phyloP scores from a whole-genome alignment of 108 stramenopile genomes.

The Skeletonema tropicum region DNA sequence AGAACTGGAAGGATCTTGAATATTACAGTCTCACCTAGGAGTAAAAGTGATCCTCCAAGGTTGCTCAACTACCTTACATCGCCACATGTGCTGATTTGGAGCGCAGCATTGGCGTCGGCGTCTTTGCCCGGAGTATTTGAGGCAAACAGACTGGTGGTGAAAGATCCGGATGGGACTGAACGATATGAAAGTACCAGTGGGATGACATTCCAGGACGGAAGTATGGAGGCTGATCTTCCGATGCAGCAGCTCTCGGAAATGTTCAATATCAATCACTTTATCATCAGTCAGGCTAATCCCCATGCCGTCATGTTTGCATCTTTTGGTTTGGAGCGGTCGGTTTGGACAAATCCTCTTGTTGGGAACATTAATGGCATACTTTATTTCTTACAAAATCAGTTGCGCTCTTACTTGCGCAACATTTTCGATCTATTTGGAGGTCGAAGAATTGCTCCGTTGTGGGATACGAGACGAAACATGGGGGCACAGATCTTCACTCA shows the following conservation, averaged over 20 bases:
- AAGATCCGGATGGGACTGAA: constrained; percentile 94
- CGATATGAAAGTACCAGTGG: constrained; percentile 74
- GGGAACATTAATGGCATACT: constrained; percentile 82
- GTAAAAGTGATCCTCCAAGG: constrained; percentile 89
- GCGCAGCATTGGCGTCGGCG: constrained; percentile 94
- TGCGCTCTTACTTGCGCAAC: constrained; percentile 80
- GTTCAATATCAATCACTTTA: constrained; percentile 99
- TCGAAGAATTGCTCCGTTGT: constrained; percentile 77
- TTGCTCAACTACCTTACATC: constrained; percentile 98
- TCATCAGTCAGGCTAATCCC: constrained; percentile 96
- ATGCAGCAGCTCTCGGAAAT: constrained; percentile 98
- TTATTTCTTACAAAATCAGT: constrained; percentile 86
- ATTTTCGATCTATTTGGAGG: constrained; percentile 85
- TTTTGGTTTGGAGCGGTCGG: constrained; percentile 63
- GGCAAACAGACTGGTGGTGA: constrained; percentile 92
- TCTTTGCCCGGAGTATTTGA: constrained; percentile 97
- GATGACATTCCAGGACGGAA: constrained; percentile 40
- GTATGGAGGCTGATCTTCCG: constrained; percentile 84
- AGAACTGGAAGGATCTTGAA: constrained; percentile 97
- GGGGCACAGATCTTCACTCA: constrained; percentile 82
- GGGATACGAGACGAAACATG: constrained; percentile 78
- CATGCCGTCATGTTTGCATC: constrained; percentile 93
- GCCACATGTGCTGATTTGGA: constrained; percentile 97
- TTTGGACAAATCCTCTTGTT: constrained; percentile 82
- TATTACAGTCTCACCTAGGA: constrained; percentile 95